Conservation (phyloP, 2,329 filamentous ascomycete genomes). For the Clonostachys rhizophaga region DNA sequence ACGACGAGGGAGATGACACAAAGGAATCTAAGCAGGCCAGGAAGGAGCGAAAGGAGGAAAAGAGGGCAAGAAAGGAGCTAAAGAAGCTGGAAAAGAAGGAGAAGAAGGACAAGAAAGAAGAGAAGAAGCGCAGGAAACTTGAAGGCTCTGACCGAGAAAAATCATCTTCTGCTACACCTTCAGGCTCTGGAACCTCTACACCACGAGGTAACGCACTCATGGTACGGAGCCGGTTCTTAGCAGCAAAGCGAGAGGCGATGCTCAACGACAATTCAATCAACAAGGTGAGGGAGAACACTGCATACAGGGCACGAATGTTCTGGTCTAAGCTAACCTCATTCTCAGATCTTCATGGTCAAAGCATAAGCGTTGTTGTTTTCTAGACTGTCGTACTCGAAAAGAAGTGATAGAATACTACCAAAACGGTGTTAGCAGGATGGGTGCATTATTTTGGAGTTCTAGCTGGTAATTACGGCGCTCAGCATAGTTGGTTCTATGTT, state of each 20-base stretch:
- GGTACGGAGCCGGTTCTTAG: slow-evolving; percentile 77
- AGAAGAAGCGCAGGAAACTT: slow-evolving; percentile 46
- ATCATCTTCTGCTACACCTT: slow-evolving; percentile 19
- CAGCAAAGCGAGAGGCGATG: slow-evolving; percentile 79
- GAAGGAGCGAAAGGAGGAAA: slow-evolving; percentile 35
- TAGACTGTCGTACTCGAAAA: not conserved
- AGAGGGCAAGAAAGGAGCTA: slow-evolving; percentile 42
- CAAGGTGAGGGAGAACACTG: slow-evolving; percentile 55
- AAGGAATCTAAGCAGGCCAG: slow-evolving; percentile 27
- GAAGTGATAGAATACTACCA: not conserved
- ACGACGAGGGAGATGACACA: slow-evolving; percentile 28
- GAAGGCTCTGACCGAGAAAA: slow-evolving; percentile 14
- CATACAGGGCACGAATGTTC: too few relatives aligned
- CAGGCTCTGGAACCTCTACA: slow-evolving; percentile 37
- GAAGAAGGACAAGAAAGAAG: slow-evolving; percentile 35
- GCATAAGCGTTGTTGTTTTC: slow-evolving; percentile 11
- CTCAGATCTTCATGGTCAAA: slow-evolving; percentile 68
- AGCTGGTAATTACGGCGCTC: too few relatives aligned
- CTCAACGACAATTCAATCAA: slow-evolving; percentile 79
- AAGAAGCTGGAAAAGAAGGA: slow-evolving; percentile 38
- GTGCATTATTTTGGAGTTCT: not conserved
- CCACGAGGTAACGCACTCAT: slow-evolving; percentile 55
- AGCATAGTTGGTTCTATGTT: too few relatives aligned
- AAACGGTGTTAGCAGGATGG: not conserved
- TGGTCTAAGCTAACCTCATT: not conserved